These are phyloP conservation scores for Rhizophagus prolifer DNA, from an alignment of 192 early-diverging fungal genomes.

Conservation along the genomic window DNA sequence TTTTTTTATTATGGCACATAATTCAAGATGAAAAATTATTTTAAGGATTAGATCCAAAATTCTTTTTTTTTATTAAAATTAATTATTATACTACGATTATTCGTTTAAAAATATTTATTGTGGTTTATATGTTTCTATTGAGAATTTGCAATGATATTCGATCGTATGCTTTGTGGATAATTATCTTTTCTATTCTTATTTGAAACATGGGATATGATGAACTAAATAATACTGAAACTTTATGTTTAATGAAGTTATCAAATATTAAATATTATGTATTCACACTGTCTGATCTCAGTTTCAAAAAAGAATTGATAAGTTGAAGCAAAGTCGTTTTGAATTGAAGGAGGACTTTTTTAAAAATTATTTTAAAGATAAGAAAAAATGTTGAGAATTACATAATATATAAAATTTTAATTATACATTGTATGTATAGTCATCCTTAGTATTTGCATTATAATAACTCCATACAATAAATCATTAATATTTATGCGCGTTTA, in stretches of 20 bases:
- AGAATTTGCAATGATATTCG: not conserved
- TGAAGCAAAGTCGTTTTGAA: not conserved
- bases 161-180: not conserved
- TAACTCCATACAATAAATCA: too few species aligned
- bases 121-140: not conserved
- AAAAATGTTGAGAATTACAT: too few species aligned
- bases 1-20: not conserved
- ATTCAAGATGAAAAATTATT: not conserved
- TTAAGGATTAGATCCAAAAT: not conserved
- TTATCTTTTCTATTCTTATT: not conserved
- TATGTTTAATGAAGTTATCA: not conserved
- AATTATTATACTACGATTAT: too few species aligned
- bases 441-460: too few species aligned
- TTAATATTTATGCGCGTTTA: not conserved
- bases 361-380: too few species aligned
- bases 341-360: too few species aligned
- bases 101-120: not conserved
- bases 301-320: not conserved
- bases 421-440: too few species aligned
- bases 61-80: too few species aligned
- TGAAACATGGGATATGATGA: conserved; percentile 26
- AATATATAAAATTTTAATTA: too few species aligned
- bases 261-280: not conserved
- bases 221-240: not conserved
- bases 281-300: conserved; percentile 31